These are phyloP conservation scores for Myriosclerotinia duriaeana DNA, from an alignment of 2,329 filamentous ascomycete genomes.

Conservation along the genomic window DNA sequence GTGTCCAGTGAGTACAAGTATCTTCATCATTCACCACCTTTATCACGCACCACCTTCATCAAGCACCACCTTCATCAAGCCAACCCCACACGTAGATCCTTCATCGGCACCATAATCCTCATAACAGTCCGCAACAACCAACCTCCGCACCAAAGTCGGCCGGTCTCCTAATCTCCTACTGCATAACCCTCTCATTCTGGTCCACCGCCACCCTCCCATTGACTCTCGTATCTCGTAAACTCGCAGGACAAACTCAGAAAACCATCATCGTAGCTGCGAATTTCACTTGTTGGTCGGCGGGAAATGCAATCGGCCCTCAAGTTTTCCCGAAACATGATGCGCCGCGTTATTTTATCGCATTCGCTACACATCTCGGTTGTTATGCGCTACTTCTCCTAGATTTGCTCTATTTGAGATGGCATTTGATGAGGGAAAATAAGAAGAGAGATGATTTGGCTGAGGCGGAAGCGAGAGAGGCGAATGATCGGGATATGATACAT, in stretches of 20 bases:
- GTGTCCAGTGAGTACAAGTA: constrained; percentile 56
- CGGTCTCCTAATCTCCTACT: constrained; percentile 71
- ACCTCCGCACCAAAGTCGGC: constrained; percentile 59
- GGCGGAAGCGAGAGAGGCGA: constrained; percentile 3
- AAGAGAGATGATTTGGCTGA: constrained; percentile 21
- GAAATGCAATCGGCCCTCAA: constrained; percentile 54
- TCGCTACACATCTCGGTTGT: constrained; percentile 54
- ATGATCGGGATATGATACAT: constrained; percentile 33
- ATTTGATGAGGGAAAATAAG: constrained; percentile 21
- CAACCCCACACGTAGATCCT: constrained; percentile 50
- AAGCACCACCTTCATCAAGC: neutral
- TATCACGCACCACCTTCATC: neutral
- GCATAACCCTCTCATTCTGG: constrained; percentile 77
- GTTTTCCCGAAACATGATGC: constrained; percentile 54
- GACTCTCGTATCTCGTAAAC: constrained; percentile 57
- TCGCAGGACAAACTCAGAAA: constrained; percentile 62
- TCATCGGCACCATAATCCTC: constrained; percentile 69
- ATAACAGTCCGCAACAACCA: constrained; percentile 64
- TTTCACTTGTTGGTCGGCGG: constrained; percentile 57
- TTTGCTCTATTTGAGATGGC: constrained; percentile 18
- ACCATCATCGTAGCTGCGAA: constrained; percentile 55
- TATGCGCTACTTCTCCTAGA: constrained; percentile 32
- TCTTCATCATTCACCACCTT: too few relatives aligned
- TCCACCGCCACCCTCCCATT: constrained; percentile 66
- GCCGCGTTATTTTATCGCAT: constrained; percentile 54